A percentile compares a stretch with the other conserved stretches of the same genome.
These are phyloP conservation scores for Solanum ossicruentum DNA, from an alignment of 257 asterid species.

Conservation along the genomic window DNA sequence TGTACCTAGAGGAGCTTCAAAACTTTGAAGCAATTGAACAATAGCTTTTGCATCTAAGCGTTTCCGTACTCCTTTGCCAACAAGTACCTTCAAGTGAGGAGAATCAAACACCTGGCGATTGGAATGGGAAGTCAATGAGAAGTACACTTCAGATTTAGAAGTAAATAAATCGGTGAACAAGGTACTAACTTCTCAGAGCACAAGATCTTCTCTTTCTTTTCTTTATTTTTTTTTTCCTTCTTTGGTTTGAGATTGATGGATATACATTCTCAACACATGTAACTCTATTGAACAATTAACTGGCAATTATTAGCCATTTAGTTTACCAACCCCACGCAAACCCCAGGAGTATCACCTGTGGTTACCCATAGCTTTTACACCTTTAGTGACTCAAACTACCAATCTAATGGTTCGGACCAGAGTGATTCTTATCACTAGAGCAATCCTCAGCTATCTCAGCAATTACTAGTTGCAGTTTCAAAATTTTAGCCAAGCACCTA, in stretches of 20 bases:
- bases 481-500: background rate
- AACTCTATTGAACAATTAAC: background rate
- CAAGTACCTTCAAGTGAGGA: conserved; percentile 51
- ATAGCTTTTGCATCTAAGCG: conserved; percentile 69
- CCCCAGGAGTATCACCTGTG: background rate
- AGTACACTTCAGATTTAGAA: background rate
- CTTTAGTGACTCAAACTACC: background rate
- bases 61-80: conserved; percentile 50
- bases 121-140: background rate
- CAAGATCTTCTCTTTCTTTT: background rate
- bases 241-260: background rate
- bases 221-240: background rate
- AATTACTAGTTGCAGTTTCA: background rate
- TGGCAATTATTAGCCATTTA: background rate
- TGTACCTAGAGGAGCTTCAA: conserved; percentile 66
- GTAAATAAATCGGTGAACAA: background rate
- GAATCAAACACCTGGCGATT: conserved; percentile 55
- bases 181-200: background rate
- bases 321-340: background rate
- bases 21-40: conserved; percentile 55
- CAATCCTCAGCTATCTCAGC: background rate
- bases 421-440: background rate
- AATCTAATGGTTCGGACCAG: background rate
- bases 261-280: background rate
- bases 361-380: background rate